These are phyloP conservation scores for Arthrobotrys iridis DNA, from an alignment of 2,329 filamentous ascomycete species.

Conservation along the genomic window DNA sequence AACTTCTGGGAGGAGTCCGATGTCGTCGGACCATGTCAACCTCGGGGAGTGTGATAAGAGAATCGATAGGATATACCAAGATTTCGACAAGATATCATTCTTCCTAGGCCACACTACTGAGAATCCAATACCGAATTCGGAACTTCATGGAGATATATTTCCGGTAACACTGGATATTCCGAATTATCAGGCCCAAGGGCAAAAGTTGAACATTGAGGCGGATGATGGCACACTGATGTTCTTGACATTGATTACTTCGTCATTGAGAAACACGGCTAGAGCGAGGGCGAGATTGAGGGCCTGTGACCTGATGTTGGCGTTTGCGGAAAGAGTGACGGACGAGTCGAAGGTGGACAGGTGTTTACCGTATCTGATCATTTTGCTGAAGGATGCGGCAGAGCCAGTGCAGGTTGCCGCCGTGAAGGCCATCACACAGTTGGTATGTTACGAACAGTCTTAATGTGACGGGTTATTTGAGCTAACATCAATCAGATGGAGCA, in stretches of 20 bases:
- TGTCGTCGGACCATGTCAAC: slow-evolving; percentile 64
- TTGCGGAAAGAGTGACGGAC: slow-evolving; percentile 89
- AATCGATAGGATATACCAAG: slow-evolving; percentile 89
- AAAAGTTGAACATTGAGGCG: slow-evolving; percentile 67
- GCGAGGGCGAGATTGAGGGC: slow-evolving; percentile 87
- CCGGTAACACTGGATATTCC: slow-evolving; percentile 87
- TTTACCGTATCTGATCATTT: slow-evolving; percentile 83
- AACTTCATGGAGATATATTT: slow-evolving; percentile 64
- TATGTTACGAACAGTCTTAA: slow-evolving; percentile 57
- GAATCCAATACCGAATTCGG: slow-evolving; percentile 61
- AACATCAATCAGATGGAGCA: slow-evolving; percentile 80
- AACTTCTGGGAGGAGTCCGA: slow-evolving; percentile 77
- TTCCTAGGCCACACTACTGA: slow-evolving; percentile 79
- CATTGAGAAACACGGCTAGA: slow-evolving; percentile 86
- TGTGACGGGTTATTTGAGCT: slow-evolving; percentile 36
- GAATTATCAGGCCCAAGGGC: slow-evolving; percentile 78
- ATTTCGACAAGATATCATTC: slow-evolving; percentile 98
- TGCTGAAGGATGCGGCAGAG: slow-evolving; percentile 83
- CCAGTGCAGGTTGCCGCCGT: slow-evolving; percentile 86
- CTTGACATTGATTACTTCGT: slow-evolving; percentile 85
- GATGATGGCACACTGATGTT: slow-evolving; percentile 96
- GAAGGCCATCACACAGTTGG: slow-evolving; percentile 84
- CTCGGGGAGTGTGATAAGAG: slow-evolving; percentile 84
- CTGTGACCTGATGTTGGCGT: slow-evolving; percentile 89
- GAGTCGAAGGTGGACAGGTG: slow-evolving; percentile 95